A percentile compares a stretch with the other conserved stretches of the same genome.
Conservation (phyloP, 495 filamentous ascomycete species). For the Talaromyces liani region DNA sequence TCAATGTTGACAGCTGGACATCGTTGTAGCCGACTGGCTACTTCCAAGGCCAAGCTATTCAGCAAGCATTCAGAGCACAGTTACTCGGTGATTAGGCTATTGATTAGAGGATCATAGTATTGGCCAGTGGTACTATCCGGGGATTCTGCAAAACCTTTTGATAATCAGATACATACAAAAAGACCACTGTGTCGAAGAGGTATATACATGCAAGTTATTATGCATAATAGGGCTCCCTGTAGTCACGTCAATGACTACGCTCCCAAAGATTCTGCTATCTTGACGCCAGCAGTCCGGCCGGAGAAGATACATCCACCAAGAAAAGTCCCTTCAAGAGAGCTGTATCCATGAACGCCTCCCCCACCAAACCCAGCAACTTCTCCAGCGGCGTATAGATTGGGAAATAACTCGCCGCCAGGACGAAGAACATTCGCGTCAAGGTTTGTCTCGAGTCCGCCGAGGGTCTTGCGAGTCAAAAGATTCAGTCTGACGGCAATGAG, state of each 20-base stretch:
- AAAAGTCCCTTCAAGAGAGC: conserved; percentile 43
- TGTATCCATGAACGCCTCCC: conserved; percentile 46
- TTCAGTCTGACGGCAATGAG: conserved; percentile 45
- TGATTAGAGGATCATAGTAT: no score
- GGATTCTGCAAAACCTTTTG: no score
- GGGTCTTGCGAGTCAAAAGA: conserved; percentile 43
- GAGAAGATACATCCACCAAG: conserved; percentile 45
- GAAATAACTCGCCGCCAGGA: conserved; percentile 32
- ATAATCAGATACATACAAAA: no score
- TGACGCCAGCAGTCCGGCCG: conserved; percentile 36
- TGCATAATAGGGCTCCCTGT: not conserved
- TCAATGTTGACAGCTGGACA: no score
- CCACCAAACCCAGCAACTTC: conserved; percentile 47
- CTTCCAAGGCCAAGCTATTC: no score
- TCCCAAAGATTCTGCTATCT: conserved; percentile 11
- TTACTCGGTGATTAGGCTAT: no score
- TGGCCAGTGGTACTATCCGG: no score
- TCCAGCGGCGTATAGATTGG: conserved; percentile 43
- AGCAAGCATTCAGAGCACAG: no score
- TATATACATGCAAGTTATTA: not conserved
- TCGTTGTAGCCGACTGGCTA: no score
- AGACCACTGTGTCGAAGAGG: no score
- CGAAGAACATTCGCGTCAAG: conserved; percentile 38
- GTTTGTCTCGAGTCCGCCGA: conserved; percentile 45
- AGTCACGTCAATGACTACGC: not conserved